phyloP scores from a whole-genome alignment of 371 early-diverging fungal species.

The Syncephalis plumigaleata region DNA sequence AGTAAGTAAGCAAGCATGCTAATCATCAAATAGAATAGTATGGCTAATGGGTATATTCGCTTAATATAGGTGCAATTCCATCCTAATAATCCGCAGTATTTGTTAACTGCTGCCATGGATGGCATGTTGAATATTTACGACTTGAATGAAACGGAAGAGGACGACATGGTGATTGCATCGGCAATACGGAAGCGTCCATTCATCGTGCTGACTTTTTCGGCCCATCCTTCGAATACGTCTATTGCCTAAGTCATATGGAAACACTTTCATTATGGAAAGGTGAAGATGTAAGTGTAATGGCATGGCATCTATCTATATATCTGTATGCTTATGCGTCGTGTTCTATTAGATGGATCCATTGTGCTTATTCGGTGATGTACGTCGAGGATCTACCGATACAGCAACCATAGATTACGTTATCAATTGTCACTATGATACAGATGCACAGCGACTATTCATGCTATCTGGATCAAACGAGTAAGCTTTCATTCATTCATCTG shows the following conservation, averaged over 20 bases:
- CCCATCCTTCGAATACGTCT: slow-evolving; percentile 67
- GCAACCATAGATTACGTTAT: slow-evolving; percentile 63
- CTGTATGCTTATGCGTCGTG: background rate
- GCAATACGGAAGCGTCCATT: slow-evolving; percentile 65
- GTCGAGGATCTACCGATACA: slow-evolving; percentile 18
- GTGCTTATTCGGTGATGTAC: slow-evolving; percentile 63
- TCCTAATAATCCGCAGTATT: slow-evolving; percentile 29
- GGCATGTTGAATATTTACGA: slow-evolving; percentile 63
- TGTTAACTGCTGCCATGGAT: slow-evolving; percentile 58
- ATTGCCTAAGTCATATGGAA: slow-evolving; percentile 72
- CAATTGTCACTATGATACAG: slow-evolving; percentile 55
- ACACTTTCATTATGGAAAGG: slow-evolving; percentile 50
- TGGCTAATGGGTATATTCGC: no score
- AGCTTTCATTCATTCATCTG: no score
- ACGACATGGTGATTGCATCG: slow-evolving; percentile 67
- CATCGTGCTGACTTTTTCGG: slow-evolving; percentile 80
- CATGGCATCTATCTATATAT: background rate
- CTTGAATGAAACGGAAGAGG: slow-evolving; percentile 55
- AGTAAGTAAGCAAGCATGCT: no score
- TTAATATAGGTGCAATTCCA: slow-evolving; percentile 40
- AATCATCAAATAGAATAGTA: no score
- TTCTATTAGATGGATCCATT: slow-evolving; percentile 42
- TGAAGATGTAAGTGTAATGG: background rate
- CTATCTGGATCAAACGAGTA: slow-evolving; percentile 64
- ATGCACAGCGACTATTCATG: slow-evolving; percentile 51